These are phyloP conservation scores for Corchorus capsularis DNA, from an alignment of 345 rosid species.

Conservation along the genomic window DNA sequence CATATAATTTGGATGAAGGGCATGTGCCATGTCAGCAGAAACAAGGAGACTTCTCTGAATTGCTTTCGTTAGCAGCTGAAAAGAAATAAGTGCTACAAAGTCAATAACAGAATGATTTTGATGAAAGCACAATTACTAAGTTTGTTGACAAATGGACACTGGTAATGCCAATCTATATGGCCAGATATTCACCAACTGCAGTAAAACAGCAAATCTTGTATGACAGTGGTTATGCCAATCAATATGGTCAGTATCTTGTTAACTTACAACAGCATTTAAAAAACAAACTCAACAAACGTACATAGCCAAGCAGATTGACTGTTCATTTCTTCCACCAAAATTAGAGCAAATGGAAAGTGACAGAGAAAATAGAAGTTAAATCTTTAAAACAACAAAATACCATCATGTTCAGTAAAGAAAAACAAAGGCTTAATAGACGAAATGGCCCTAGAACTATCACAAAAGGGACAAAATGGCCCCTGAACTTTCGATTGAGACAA, in stretches of 20 bases:
- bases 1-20: slow-evolving; percentile 91
- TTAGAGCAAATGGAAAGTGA: not conserved
- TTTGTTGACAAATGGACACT: not conserved
- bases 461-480: no score
- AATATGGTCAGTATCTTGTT: not conserved
- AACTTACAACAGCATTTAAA: not conserved
- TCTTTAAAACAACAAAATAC: not conserved
- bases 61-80: slow-evolving; percentile 81
- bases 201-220: not conserved
- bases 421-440: no score
- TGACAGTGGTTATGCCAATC: not conserved
- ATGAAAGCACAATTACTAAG: not conserved
- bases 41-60: slow-evolving; percentile 87
- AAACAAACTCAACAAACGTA: not conserved
- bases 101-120: not conserved
- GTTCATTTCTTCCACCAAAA: not conserved
- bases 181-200: not conserved
- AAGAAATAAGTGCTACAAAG: slow-evolving; percentile 7
- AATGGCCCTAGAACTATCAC: no score
- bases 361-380: not conserved
- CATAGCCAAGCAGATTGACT: not conserved
- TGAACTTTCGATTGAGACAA: no score
- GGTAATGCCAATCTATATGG: not conserved
- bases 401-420: not conserved
- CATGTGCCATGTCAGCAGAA: slow-evolving; percentile 99